Evolutionary conservation across 805 yeast genomes (phyloP), one percentile per base, ranked within the genome.

Genomic region (Ogataea nonfermentans): DNA sequence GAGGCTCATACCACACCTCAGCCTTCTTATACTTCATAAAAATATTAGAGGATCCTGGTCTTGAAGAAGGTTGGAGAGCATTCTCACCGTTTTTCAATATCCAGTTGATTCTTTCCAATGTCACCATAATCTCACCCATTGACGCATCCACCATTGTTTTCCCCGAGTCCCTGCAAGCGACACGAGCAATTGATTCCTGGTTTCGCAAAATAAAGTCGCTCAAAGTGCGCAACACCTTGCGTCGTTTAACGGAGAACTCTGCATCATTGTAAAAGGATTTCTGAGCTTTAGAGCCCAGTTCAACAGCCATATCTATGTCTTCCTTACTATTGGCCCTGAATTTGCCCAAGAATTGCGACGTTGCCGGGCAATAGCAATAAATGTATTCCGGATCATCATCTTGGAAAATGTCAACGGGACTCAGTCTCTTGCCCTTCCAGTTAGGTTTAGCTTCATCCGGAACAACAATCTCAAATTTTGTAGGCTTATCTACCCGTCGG

Each of bases 131-230:
- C 64, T 91, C 96, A 35, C 97, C 97, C 89, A 87, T 83, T 32
- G 93, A 81, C 3, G 98, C 98, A 66, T 93, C 98, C 29, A 93
- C 68, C 81, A 85, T 82, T 1, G 98, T 90, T 60, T 93, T 93
- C 22, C 99, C 99, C 13, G 95, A 84, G 57, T 93, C 99, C 49
- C 99, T 73, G 60, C 98, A 93, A 0, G 98, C 97, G 7, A 93
- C 84, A 32, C 95, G 72, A 3, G 96, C 95, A 33, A 93, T 76
- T 35, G 80, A 78, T 40, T 83, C 90, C 61, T 93, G 99, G 61
- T 93, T 81, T 34, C 79, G 81, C 37, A 84, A 61, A 39, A 93
- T 77, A 60, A 73, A 90, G 42, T 81, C 75, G 47, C 77, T 73
- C 39, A 93, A 69, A 1, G 96, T 81, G 30, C 74, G 67, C 45